These are phyloP conservation scores for Candida golubevii DNA, from an alignment of 805 yeast genomes.

Conservation along the genomic window DNA sequence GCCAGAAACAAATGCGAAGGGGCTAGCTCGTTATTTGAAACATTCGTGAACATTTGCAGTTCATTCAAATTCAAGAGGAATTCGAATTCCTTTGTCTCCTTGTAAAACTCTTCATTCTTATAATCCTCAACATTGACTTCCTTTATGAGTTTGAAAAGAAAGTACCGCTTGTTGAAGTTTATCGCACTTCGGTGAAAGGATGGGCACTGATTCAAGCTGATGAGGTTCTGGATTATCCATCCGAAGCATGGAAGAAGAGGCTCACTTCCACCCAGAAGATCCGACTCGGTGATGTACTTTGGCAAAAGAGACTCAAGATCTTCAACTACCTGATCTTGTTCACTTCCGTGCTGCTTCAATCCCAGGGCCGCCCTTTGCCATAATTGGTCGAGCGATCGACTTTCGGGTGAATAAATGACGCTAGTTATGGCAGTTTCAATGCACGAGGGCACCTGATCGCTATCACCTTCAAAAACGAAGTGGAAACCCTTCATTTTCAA, in stretches of 20 bases:
- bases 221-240: slow-evolving; percentile 78
- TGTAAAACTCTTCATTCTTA: slow-evolving; percentile 18
- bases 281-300: slow-evolving; percentile 19
- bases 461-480: slow-evolving; percentile 37
- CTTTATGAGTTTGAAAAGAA: slow-evolving; percentile 35
- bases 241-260: slow-evolving; percentile 83
- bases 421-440: slow-evolving; percentile 74
- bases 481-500: slow-evolving; percentile 57
- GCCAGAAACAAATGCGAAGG: slow-evolving; percentile 33
- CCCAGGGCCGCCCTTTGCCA: slow-evolving; percentile 61
- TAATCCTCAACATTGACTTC: slow-evolving; percentile 37
- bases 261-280: slow-evolving; percentile 31
- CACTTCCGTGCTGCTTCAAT: slow-evolving; percentile 7
- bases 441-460: slow-evolving; percentile 62
- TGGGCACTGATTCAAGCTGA: slow-evolving; percentile 63
- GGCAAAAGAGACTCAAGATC: slow-evolving; percentile 33
- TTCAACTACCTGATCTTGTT: slow-evolving; percentile 18
- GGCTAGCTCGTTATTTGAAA: slow-evolving; percentile 30
- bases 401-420: slow-evolving; percentile 76
- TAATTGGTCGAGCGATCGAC: slow-evolving; percentile 59
- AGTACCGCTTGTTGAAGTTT: slow-evolving; percentile 72
- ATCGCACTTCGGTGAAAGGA: slow-evolving; percentile 66
- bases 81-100: slow-evolving; percentile 44
- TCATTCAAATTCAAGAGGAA: slow-evolving; percentile 48
- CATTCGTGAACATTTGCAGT: slow-evolving; percentile 14